Evolutionary conservation across 768 basidiomycete genomes (phyloP), one percentile per base, ranked within the genome.

Genomic region (Auriscalpium microsporum): DNA sequence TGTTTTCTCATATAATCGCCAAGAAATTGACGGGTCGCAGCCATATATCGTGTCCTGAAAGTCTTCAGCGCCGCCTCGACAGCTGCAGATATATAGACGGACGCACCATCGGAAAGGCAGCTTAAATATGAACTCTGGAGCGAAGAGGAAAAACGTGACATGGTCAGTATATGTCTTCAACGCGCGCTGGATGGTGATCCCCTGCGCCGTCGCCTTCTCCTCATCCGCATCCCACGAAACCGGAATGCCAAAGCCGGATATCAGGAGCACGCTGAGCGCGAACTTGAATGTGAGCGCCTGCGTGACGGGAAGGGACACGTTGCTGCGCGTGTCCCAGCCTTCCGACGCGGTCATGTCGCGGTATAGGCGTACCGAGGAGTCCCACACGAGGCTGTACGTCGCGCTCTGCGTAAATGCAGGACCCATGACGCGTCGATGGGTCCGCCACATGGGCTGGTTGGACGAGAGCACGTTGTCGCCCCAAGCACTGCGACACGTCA

Each of bases 1-100:
- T 52, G 51, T 16, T 19, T 23, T 10, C 40, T 28, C 56, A 57
- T 57, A 40, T 53, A 57, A 4, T 45, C 46, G 14, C 37, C 52
- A 2, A 57, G 44, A 14, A 53, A 34, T 10, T 37, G 11, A 48
- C 40, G 45, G 10, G 45, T 35, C 16, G 45, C 23, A 28, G 46
- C 46, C n/a, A 47, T 3, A 11, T 47, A 16, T 13, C 21, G 14
- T 3, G 21, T 11, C 46, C 46, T 47, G 7, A 28, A 28, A 28
- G 7, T 28, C 28, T 28, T 28, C 28, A 28, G 7, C 7, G 28
- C 28, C 28, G 4, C 28, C 28, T 28, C 28, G 7, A 28, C 28
- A 28, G 7, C 28, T 28, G 4, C 28, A 28, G 28, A 28, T 28
- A 28, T 28, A 1, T 2, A 28, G 28, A 2, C 28, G 28, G 28